Conservation (phyloP, 2,329 filamentous ascomycete species). For the Fusarium anguioides region DNA sequence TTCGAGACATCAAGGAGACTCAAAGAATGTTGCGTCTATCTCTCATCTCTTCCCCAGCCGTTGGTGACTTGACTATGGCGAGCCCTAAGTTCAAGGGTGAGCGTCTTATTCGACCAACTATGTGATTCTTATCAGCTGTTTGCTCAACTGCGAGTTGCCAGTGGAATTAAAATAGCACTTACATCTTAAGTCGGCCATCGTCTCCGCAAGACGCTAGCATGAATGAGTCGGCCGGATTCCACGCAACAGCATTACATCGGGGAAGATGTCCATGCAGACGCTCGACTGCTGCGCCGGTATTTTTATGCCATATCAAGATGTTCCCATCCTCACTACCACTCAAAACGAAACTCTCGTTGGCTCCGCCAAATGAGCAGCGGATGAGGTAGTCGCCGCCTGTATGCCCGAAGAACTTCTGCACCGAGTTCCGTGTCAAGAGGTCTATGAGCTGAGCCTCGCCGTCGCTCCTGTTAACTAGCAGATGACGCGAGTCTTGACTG, state of each 20-base stretch:
- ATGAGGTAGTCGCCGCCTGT: constrained; percentile 82
- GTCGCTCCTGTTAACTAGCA: constrained; percentile 85
- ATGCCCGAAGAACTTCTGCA: constrained; percentile 81
- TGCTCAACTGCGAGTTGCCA: background rate
- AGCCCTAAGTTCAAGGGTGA: constrained; percentile 37
- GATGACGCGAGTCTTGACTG: constrained; percentile 80
- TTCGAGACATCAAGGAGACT: background rate
- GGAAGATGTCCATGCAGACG: constrained; percentile 78
- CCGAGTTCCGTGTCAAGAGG: constrained; percentile 75
- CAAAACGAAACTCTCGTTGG: constrained; percentile 89
- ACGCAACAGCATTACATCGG: constrained; percentile 87
- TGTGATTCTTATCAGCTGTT: constrained; percentile 8
- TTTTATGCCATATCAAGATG: constrained; percentile 92
- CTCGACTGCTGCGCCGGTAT: constrained; percentile 79
- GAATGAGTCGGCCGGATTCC: constrained; percentile 84
- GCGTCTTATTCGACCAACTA: constrained; percentile 47
- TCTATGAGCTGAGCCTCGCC: constrained; percentile 84
- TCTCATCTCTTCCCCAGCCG: constrained; percentile 38
- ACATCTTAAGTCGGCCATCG: constrained; percentile 88
- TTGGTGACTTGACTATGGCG: constrained; percentile 35
- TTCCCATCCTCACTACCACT: constrained; percentile 86
- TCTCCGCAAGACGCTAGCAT: constrained; percentile 95
- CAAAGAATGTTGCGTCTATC: constrained; percentile 18
- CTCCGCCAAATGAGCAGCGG: constrained; percentile 85
- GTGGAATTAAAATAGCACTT: constrained; percentile 53